These are phyloP conservation scores for Cryphonectria radicalis DNA, from an alignment of 2,329 filamentous ascomycete genomes.

Conservation along the genomic window DNA sequence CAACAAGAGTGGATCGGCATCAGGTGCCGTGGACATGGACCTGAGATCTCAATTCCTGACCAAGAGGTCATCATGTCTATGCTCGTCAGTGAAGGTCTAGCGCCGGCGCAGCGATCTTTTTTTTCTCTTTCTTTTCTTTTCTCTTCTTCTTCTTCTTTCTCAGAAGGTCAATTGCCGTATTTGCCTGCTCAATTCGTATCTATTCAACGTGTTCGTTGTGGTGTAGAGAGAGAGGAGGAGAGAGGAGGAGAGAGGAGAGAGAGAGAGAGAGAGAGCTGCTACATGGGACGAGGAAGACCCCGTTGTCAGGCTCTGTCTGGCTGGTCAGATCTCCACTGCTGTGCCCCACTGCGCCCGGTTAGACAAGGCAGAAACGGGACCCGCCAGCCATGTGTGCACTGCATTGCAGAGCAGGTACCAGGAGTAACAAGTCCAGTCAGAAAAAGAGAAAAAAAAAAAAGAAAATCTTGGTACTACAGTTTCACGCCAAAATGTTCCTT, in stretches of 20 bases:
- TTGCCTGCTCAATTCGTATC: not conserved
- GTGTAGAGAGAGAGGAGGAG: no score
- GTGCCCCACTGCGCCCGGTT: not conserved
- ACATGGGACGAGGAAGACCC: not conserved
- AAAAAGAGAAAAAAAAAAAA: not conserved
- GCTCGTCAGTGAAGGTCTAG: no score
- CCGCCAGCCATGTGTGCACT: slow-evolving; percentile 15
- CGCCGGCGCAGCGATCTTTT: no score
- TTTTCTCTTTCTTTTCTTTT: no score
- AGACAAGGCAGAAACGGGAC: slow-evolving; percentile 4
- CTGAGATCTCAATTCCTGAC: not conserved
- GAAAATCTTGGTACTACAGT: slow-evolving; percentile 16
- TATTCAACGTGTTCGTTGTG: not conserved
- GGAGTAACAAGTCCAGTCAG: slow-evolving; percentile 14
- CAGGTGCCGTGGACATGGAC: slow-evolving; percentile 14
- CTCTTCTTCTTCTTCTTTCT: not conserved
- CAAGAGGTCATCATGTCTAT: no score
- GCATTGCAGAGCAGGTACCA: not conserved
- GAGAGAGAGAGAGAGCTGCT: no score
- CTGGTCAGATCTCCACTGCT: not conserved
- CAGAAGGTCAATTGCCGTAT: not conserved
- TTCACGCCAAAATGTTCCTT: slow-evolving; percentile 24
- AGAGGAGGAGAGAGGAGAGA: no score
- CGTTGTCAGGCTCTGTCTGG: not conserved
- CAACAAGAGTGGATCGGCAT: slow-evolving; percentile 4